phyloP scores from a whole-genome alignment of 352 stramenopile genomes.

The Phytophthora crassamura region DNA sequence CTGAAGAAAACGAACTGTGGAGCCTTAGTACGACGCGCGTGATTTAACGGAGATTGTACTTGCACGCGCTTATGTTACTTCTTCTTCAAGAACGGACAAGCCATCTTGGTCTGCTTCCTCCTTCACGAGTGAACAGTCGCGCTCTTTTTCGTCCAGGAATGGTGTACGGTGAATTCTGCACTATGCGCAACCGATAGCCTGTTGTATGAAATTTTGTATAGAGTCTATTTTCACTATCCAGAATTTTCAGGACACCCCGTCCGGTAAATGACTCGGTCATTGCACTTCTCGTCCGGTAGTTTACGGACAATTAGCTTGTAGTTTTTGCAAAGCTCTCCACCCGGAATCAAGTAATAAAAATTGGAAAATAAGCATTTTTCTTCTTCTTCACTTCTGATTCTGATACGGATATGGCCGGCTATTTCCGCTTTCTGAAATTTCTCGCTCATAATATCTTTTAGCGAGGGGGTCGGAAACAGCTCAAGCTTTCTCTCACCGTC shows the following conservation, averaged over 20 bases:
- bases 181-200: not conserved
- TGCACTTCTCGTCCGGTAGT: not conserved
- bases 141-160: conserved; percentile 1
- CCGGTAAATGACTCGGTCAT: not conserved
- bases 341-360: no score
- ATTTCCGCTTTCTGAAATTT: no score
- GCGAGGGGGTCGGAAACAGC: no score
- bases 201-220: conserved; percentile 10
- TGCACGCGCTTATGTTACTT: conserved; percentile 1
- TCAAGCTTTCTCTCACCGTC: no score
- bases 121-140: no score
- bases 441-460: no score
- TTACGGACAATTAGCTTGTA: conserved; percentile 15
- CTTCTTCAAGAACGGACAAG: not conserved
- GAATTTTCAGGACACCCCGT: conserved; percentile 2
- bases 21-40: not conserved
- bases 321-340: no score
- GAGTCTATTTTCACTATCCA: not conserved
- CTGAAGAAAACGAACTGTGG: conserved; percentile 9
- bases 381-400: no score
- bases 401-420: no score
- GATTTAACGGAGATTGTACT: conserved; percentile 16
- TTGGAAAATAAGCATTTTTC: no score
- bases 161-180: conserved; percentile 6
- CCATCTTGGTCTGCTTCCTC: not conserved